Evolutionary conservation across 2,329 filamentous ascomycete genomes (phyloP).

Genomic region (Dactylellina leptospora): DNA sequence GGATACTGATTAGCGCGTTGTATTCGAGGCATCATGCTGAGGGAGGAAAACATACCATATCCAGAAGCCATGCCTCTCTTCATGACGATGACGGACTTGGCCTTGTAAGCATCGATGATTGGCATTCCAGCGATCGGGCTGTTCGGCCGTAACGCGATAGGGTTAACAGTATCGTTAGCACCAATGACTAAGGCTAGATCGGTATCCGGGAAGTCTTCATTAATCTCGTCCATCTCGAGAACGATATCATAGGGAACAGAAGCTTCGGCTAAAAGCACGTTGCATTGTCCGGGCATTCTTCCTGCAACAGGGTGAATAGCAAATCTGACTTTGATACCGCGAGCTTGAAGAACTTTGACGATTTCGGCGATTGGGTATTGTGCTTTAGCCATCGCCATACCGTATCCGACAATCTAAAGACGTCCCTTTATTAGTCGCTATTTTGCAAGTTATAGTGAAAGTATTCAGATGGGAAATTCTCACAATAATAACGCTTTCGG

Average conservation of each 20-base stretch:
- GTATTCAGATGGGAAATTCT: slow-evolving; percentile 21
- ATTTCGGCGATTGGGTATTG: slow-evolving; percentile 91
- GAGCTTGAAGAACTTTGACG: slow-evolving; percentile 74
- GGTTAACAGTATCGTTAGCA: slow-evolving; percentile 92
- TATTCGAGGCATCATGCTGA: background rate
- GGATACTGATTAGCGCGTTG: background rate
- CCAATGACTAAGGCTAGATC: slow-evolving; percentile 89
- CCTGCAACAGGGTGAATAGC: slow-evolving; percentile 91
- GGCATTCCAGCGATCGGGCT: slow-evolving; percentile 92
- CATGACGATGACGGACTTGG: slow-evolving; percentile 91
- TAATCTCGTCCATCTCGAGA: slow-evolving; percentile 95
- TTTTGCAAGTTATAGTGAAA: background rate
- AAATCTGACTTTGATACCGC: slow-evolving; percentile 83
- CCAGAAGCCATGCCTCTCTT: slow-evolving; percentile 89
- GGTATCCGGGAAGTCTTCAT: slow-evolving; percentile 86
- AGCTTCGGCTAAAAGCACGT: slow-evolving; percentile 87
- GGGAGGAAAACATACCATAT: slow-evolving; percentile 69
- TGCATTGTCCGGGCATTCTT: slow-evolving; percentile 92
- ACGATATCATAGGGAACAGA: slow-evolving; percentile 91
- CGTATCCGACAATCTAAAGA: slow-evolving; percentile 76
- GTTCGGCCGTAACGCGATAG: slow-evolving; percentile 83
- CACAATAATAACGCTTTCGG: slow-evolving; percentile 84
- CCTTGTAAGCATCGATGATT: slow-evolving; percentile 91
- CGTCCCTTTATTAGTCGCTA: slow-evolving; percentile 1
- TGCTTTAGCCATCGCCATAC: slow-evolving; percentile 93